A percentile compares a stretch with the other conserved stretches of the same genome.
phyloP scores from a whole-genome alignment of 768 basidiomycete genomes.

The Terana coerulea region DNA sequence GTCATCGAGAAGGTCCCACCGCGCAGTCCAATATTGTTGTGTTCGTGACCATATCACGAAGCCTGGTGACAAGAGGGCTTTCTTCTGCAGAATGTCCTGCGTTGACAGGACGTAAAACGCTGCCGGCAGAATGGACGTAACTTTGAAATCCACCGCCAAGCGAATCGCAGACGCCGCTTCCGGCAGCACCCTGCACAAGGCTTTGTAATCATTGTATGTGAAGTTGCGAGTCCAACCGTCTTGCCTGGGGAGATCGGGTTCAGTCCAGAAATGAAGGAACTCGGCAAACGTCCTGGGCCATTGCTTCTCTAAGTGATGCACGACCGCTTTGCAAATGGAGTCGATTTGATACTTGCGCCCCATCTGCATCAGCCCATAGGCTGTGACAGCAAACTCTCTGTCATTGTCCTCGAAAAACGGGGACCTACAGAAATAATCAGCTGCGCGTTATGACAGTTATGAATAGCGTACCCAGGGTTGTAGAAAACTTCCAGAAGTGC shows the following conservation, averaged over 20 bases:
- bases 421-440: slow-evolving; percentile 10
- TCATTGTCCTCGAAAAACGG: slow-evolving; percentile 25
- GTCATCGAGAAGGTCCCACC: slow-evolving; percentile 26
- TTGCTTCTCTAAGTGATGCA: slow-evolving; percentile 20
- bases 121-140: slow-evolving; percentile 26
- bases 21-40: slow-evolving; percentile 20
- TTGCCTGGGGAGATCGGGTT: no score
- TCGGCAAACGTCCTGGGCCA: not conserved
- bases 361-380: slow-evolving; percentile 28
- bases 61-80: not conserved
- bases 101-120: slow-evolving; percentile 26
- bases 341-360: slow-evolving; percentile 34
- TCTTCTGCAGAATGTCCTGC: not conserved
- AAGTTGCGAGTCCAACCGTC: no score
- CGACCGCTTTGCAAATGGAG: slow-evolving; percentile 26
- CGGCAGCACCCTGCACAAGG: slow-evolving; percentile 16
- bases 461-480: slow-evolving; percentile 23
- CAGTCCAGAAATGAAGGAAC: slow-evolving; percentile 4
- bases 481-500: slow-evolving; percentile 24
- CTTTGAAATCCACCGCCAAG: slow-evolving; percentile 23
- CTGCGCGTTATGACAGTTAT: not conserved
- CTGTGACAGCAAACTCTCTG: slow-evolving; percentile 27
- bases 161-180: slow-evolving; percentile 28
- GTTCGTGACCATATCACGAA: not conserved
- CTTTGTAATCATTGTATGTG: no score